Evolutionary conservation across 352 stramenopile species (phyloP).

Genomic region (Thalassiosira ordinaria): DNA sequence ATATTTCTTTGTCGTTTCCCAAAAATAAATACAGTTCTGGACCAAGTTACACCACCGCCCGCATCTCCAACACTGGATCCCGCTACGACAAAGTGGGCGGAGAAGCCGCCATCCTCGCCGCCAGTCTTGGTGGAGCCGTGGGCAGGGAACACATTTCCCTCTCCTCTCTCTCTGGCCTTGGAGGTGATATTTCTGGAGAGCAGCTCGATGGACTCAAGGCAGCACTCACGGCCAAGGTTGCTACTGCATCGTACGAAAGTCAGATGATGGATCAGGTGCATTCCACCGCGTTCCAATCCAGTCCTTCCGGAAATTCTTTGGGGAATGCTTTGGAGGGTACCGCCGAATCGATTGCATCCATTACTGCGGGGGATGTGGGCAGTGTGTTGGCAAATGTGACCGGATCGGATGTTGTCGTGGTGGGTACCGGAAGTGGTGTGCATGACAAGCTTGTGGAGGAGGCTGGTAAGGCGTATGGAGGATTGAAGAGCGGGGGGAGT

Average conservation of each 20-base stretch:
- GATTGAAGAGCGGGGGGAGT: slow-evolving; percentile 76
- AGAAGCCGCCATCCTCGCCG: slow-evolving; percentile 42
- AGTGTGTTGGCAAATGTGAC: background rate
- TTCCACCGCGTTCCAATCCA: slow-evolving; percentile 94
- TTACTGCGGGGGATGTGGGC: slow-evolving; percentile 92
- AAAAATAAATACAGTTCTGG: slow-evolving; percentile 3
- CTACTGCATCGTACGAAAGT: slow-evolving; percentile 93
- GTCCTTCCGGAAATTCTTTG: slow-evolving; percentile 90
- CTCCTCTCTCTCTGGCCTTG: background rate
- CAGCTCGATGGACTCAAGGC: slow-evolving; percentile 22
- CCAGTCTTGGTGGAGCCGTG: slow-evolving; percentile 5
- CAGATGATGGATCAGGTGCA: slow-evolving; percentile 99
- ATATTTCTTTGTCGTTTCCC: too few species aligned
- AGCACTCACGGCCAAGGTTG: slow-evolving; percentile 45
- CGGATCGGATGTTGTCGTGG: slow-evolving; percentile 39
- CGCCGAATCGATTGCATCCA: slow-evolving; percentile 94
- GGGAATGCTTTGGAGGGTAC: slow-evolving; percentile 98
- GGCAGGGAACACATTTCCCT: slow-evolving; percentile 45
- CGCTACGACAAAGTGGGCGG: slow-evolving; percentile 43
- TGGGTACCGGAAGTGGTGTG: slow-evolving; percentile 93
- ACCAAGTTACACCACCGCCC: slow-evolving; percentile 35
- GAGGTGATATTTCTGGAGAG: background rate
- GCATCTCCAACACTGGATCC: slow-evolving; percentile 32
- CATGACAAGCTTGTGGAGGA: slow-evolving; percentile 96
- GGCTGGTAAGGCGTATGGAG: slow-evolving; percentile 94